phyloP scores from a whole-genome alignment of 768 basidiomycete genomes.

The Suillus discolor region DNA sequence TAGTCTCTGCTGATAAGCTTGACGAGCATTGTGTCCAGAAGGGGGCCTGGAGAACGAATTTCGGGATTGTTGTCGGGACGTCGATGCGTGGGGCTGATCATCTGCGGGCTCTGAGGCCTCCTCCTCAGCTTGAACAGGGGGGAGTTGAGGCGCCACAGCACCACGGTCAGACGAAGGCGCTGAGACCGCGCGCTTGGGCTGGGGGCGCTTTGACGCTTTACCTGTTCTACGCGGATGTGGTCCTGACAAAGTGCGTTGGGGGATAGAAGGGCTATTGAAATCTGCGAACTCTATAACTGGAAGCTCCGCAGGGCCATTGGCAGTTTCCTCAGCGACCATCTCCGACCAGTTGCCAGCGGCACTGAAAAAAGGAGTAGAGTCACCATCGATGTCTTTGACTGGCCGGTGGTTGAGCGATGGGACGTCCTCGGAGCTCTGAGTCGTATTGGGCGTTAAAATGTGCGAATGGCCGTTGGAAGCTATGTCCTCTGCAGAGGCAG shows the following conservation, averaged over 20 bases:
- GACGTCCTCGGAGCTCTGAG: conserved; percentile 56
- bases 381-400: conserved; percentile 32
- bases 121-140: conserved; percentile 17
- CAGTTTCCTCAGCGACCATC: conserved; percentile 76
- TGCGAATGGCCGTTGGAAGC: conserved; percentile 50
- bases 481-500: conserved; percentile 61
- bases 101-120: conserved; percentile 18
- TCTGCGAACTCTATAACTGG: conserved; percentile 85
- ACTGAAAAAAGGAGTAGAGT: conserved; percentile 53
- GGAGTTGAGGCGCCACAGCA: conserved; percentile 14
- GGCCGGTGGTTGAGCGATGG: conserved; percentile 31
- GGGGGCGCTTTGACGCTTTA: conserved; percentile 42
- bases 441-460: conserved; percentile 67
- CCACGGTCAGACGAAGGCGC: conserved; percentile 34
- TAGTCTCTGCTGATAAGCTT: conserved; percentile 83
- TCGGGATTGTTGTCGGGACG: conserved; percentile 37
- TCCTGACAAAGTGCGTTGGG: conserved; percentile 41
- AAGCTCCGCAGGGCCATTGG: conserved; percentile 64
- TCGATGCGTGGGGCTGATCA: conserved; percentile 41
- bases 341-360: conserved; percentile 72
- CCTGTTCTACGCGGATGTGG: conserved; percentile 42
- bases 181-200: conserved; percentile 35
- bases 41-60: conserved; percentile 35
- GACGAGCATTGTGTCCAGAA: conserved; percentile 67
- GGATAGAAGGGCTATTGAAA: conserved; percentile 36